Evolutionary conservation across 192 early-diverging fungal genomes (phyloP), one percentile per base, ranked within the genome.

Genomic region (Funneliformis geosporum): DNA sequence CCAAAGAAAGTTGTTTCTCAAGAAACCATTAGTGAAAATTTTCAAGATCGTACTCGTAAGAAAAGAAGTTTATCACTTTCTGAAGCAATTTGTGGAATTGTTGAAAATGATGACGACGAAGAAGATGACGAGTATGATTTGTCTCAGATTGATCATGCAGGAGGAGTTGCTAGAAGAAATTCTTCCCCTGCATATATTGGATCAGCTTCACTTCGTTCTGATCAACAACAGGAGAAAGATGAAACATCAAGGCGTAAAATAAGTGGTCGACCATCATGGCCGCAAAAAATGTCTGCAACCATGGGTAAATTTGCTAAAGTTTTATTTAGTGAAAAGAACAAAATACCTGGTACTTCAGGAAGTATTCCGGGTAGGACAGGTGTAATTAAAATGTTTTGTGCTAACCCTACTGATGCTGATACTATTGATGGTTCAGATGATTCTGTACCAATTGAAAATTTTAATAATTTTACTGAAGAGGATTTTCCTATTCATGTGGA

Each of bases 91-190:
- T 69, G 67, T n/a, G 40, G 67, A 43, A 39, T 43, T n/a, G 40
- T 33, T 11, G 67, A 69, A 69, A 42, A 43, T 23, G 67, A 69
- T 43, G 67, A 69, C 5, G 67, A 69, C 10, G 67, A 69, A 8
- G 67, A 69, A n/a, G 21, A 42, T 69, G 67, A 69, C 2, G 67
- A 69, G 8, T 69, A n/a, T 69, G 67, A 69, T 69, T 42, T 69
- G 10, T 69, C 40, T 69, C 9, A 18, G 21, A 69, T 42, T 43
- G 39, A 69, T 69, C 67, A 42, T 44, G 39, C 67, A 10, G 67
- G 39, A 40, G 39, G 33, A n/a, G 42, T 69, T n/a, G 18, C 28
- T 11, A 69, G 21, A 69, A 69, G 67, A 69, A 69, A 69, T 43
- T 69, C 40, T 42, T 69, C 67, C 12, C 64, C 64, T 33, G 64